phyloP scores from a whole-genome alignment of 2,329 filamentous ascomycete genomes.

The Fusarium paranaense region DNA sequence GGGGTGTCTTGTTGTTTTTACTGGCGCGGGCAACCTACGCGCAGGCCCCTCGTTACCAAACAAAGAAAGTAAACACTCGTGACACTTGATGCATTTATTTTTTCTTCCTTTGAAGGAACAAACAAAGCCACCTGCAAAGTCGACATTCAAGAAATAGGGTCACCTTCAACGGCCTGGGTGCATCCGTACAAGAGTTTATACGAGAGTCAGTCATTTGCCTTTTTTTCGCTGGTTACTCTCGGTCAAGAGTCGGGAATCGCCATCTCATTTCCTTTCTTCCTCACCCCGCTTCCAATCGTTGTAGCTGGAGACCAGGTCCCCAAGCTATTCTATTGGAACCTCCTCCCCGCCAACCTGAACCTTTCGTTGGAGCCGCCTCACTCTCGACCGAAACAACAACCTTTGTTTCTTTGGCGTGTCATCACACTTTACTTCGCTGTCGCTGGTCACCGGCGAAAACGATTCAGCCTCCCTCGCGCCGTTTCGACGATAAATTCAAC shows the following conservation, averaged over 20 bases:
- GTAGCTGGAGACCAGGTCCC: not conserved
- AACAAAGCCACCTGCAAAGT: not conserved
- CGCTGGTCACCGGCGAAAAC: not conserved
- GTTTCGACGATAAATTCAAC: not conserved
- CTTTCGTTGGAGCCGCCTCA: not conserved
- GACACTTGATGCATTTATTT: not conserved
- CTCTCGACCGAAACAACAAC: not conserved
- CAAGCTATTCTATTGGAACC: not conserved
- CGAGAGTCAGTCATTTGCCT: not conserved
- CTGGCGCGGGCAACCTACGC: not conserved
- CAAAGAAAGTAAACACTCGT: conserved; percentile 35
- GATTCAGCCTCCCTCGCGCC: not conserved
- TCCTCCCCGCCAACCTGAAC: not conserved
- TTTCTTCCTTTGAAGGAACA: not conserved
- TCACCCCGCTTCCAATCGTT: not conserved
- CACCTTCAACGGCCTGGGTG: not conserved
- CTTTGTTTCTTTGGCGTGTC: not conserved
- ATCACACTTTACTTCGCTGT: not conserved
- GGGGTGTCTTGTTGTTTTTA: not conserved
- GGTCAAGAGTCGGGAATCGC: not conserved
- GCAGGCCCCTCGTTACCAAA: conserved; percentile 13
- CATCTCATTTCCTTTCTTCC: not conserved
- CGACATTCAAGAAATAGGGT: not conserved
- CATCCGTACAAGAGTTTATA: not conserved
- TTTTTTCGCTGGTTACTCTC: not conserved